Evolutionary conservation across 371 early-diverging fungal genomes (phyloP).

Genomic region (Lichtheimia ornata): DNA sequence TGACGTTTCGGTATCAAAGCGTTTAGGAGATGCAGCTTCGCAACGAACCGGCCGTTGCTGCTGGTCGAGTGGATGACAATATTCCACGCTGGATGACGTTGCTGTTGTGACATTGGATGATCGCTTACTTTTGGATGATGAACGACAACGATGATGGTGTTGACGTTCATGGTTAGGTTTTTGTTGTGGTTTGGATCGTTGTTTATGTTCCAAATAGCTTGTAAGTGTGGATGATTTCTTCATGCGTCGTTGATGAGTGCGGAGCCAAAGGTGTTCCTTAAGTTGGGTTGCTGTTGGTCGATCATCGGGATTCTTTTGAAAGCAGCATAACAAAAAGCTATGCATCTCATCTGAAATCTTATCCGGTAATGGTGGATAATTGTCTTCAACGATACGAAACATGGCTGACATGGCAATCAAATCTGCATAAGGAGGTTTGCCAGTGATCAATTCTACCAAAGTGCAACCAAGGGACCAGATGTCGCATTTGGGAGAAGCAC

Average conservation of each 20-base stretch:
- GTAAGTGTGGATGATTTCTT: slow-evolving; percentile 10
- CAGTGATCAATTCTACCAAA: slow-evolving; percentile 85
- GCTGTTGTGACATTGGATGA: neutral
- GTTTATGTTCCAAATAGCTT: slow-evolving; percentile 7
- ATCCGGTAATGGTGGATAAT: slow-evolving; percentile 79
- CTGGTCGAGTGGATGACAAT: slow-evolving; percentile 8
- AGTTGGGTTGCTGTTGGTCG: slow-evolving; percentile 74
- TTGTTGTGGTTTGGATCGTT: slow-evolving; percentile 2
- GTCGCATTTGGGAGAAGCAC: slow-evolving; percentile 81
- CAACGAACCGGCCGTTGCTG: slow-evolving; percentile 8
- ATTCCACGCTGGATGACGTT: neutral
- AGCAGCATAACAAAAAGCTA: slow-evolving; percentile 78
- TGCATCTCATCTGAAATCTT: slow-evolving; percentile 74
- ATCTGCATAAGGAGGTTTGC: slow-evolving; percentile 84
- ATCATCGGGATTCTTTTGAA: slow-evolving; percentile 73
- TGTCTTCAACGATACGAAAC: slow-evolving; percentile 89
- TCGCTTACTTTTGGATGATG: neutral
- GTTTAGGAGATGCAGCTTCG: too few relatives aligned
- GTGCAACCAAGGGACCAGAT: slow-evolving; percentile 94
- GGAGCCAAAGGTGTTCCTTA: slow-evolving; percentile 75
- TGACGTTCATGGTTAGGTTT: neutral
- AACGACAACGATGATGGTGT: slow-evolving; percentile 8
- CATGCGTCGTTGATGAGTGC: slow-evolving; percentile 34
- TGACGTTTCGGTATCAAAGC: too few relatives aligned
- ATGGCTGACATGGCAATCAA: slow-evolving; percentile 83